Conservation (phyloP, 768 basidiomycete genomes). For the Termitomyces sp. region DNA sequence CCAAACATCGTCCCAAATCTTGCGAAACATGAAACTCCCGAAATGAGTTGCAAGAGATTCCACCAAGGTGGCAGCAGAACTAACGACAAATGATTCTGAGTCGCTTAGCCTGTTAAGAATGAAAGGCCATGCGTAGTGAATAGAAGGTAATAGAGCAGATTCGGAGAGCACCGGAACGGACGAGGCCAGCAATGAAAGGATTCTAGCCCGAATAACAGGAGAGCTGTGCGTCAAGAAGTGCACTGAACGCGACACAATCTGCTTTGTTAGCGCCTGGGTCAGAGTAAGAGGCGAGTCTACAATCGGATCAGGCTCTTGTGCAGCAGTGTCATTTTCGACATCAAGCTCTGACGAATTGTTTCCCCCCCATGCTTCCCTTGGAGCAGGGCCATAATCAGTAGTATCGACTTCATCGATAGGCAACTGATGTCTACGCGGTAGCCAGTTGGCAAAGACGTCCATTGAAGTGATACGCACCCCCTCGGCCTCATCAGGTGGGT, state of each 20-base stretch:
- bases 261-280: constrained; percentile 69
- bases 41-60: constrained; percentile 62
- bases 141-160: constrained; percentile 72
- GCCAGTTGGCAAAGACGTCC: constrained; percentile 62
- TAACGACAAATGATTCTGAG: constrained; percentile 71
- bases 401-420: constrained; percentile 29
- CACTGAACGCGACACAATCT: constrained; percentile 82
- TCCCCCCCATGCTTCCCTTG: constrained; percentile 52
- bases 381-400: constrained; percentile 54
- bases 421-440: constrained; percentile 39
- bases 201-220: constrained; percentile 77
- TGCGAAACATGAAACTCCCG: constrained; percentile 80
- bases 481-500: constrained; percentile 2
- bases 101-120: constrained; percentile 80
- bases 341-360: constrained; percentile 15
- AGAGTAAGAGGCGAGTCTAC: constrained; percentile 56
- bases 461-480: constrained; percentile 23
- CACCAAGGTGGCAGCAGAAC: constrained; percentile 69
- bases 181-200: constrained; percentile 68
- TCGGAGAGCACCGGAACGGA: constrained; percentile 71
- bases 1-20: constrained; percentile 93
- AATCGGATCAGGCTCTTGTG: constrained; percentile 28
- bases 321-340: constrained; percentile 16
- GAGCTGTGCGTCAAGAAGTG: constrained; percentile 92
- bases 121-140: constrained; percentile 93